phyloP scores from a whole-genome alignment of 192 early-diverging fungal species.

The Borealophlyctis nickersoniae region DNA sequence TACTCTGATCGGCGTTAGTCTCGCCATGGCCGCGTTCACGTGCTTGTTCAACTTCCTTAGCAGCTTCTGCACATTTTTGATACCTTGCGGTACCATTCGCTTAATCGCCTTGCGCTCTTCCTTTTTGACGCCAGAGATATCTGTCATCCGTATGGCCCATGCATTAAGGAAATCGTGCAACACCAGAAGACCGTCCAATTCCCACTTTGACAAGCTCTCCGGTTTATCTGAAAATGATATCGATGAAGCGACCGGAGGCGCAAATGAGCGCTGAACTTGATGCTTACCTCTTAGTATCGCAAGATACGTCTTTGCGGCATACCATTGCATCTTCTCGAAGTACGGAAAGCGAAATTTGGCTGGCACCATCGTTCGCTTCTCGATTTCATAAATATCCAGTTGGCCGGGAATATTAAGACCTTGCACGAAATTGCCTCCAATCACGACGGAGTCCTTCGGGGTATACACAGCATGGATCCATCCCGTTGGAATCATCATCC shows the following conservation, averaged over 20 bases:
- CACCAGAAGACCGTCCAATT: constrained; percentile 55
- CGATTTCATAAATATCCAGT: constrained; percentile 70
- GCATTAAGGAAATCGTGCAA: constrained; percentile 46
- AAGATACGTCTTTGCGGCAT: constrained; percentile 63
- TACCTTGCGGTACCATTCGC: constrained; percentile 26
- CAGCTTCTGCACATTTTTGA: constrained; percentile 41
- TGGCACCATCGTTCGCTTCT: constrained; percentile 75
- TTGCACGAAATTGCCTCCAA: constrained; percentile 93
- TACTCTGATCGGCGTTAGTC: no score
- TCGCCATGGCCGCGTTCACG: constrained; percentile 14
- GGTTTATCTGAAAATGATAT: constrained; percentile 17
- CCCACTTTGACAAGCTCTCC: constrained; percentile 35
- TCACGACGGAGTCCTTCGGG: constrained; percentile 79
- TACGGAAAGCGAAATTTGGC: constrained; percentile 81
- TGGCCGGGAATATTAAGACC: constrained; percentile 71
- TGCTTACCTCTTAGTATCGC: constrained; percentile 48
- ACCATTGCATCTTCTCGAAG: constrained; percentile 83
- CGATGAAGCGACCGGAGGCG: background rate
- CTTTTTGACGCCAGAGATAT: constrained; percentile 23
- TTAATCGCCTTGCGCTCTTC: constrained; percentile 24
- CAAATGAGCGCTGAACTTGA: background rate
- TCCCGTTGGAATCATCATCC: constrained; percentile 86
- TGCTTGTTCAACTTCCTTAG: constrained; percentile 23
- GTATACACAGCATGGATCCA: constrained; percentile 96
- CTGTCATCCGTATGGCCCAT: constrained; percentile 7